Base-by-base conservation (phyloP, 2,329 filamentous ascomycete genomes). In the Elsinoe australis region DNA sequence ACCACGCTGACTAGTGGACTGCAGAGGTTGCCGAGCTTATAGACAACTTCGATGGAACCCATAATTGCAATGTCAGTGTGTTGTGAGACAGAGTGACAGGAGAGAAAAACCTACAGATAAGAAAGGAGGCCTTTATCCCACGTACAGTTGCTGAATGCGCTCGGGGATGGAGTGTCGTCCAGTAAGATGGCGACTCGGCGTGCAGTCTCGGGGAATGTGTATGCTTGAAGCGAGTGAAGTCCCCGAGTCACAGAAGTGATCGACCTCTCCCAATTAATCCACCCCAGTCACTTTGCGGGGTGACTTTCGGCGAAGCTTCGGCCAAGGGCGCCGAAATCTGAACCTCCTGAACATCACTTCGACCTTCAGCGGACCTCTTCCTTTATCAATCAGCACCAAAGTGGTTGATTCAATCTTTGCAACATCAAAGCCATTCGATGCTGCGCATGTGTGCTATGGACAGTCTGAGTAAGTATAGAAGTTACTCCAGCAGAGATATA, bases 201-300 rank as follows among this genome's bases (percentile, higher is more conserved):
- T 6, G 6, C 7, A 12, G n/a, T 44, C 39, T 44, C 39, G 39
- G 39, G 39, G 39, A 44, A 15, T 44, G 39, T 14, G 17, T 12
- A 32, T 26, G 12, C 26, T 29, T 19, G 14, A 44, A 15, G 39
- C 24, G 39, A 18, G 14, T 44, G 39, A 31, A 44, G 39, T 44
- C 39, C 24, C 47, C 49, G 18, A n/a, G 55, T 52, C 34, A 47
- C 54, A 24, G 52, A 56, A 15, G 44, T 56, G 12, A 35, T 52
- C 5, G 42, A 50, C 24, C 45, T 52, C 3, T 29, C 51, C 6
- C n/a, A n/a, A n/a, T n/a, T n/a, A n/a, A n/a, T n/a, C n/a, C n/a
- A n/a, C n/a, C n/a, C n/a, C n/a, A n/a, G n/a, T n/a, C n/a, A n/a
- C n/a, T n/a, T n/a, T n/a, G n/a, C n/a, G n/a, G n/a, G n/a, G n/a